Conservation (phyloP, 129 eudicot genomes). For the Flaveria trinervia region DNA sequence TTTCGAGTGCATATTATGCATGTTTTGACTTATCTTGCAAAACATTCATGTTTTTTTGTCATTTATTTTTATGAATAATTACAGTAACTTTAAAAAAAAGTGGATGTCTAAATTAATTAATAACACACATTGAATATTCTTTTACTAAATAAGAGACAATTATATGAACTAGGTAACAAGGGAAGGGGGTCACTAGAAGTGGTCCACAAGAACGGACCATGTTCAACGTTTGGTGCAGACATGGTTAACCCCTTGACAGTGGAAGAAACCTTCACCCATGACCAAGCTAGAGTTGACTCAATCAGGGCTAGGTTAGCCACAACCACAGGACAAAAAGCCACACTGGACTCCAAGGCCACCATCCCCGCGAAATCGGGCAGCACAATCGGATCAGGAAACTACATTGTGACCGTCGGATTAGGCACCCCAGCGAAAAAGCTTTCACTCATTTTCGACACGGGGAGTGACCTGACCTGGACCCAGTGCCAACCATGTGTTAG, state of each 20-base stretch:
- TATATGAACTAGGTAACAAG: conserved; percentile 36
- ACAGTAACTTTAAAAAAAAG: neutral
- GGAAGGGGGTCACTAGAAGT: conserved; percentile 45
- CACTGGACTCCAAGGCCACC: conserved; percentile 23
- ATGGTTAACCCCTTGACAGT: conserved; percentile 28
- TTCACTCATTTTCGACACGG: conserved; percentile 69
- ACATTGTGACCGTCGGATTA: conserved; percentile 62
- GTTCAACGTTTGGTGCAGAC: conserved; percentile 34
- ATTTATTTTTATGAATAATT: neutral
- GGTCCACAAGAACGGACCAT: conserved; percentile 68
- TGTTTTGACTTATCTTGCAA: neutral
- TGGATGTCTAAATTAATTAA: neutral
- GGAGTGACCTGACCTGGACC: conserved; percentile 82
- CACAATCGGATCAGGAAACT: conserved; percentile 56
- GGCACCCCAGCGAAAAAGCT: conserved; percentile 61
- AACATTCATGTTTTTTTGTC: neutral
- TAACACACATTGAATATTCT: neutral
- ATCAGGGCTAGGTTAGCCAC: conserved; percentile 40
- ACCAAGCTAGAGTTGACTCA: conserved; percentile 49
- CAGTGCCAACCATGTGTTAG: conserved; percentile 69
- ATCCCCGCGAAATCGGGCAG: conserved; percentile 57
- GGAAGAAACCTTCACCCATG: conserved; percentile 41
- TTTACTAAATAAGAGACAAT: neutral
- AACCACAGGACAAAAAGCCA: conserved; percentile 2
- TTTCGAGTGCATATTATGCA: too few species aligned